A percentile compares a stretch with the other conserved stretches of the same genome.
These are phyloP conservation scores for Gossypium ekmanianum DNA, from an alignment of 345 rosid species.

Conservation along the genomic window DNA sequence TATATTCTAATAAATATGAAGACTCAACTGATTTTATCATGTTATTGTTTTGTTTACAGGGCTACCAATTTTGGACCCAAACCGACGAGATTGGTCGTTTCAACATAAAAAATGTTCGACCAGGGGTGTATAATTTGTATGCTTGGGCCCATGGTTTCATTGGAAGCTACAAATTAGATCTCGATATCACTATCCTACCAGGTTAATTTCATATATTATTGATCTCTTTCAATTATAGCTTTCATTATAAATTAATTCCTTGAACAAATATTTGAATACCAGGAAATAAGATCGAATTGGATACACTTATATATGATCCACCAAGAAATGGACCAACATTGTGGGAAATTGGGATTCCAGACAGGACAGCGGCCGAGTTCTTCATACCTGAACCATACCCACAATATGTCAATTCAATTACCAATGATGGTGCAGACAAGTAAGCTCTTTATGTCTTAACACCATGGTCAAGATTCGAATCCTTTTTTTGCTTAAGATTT, in stretches of 20 bases:
- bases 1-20: neutral
- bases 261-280: constrained; percentile 14
- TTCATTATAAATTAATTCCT: neutral
- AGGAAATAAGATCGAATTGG: constrained; percentile 48
- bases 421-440: constrained; percentile 31
- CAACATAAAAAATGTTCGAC: constrained; percentile 49
- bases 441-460: constrained; percentile 12
- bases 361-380: constrained; percentile 73
- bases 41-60: constrained; percentile 39
- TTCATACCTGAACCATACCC: constrained; percentile 62
- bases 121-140: constrained; percentile 58
- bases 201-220: constrained; percentile 30
- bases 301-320: constrained; percentile 47
- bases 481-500: neutral
- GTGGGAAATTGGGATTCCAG: constrained; percentile 85
- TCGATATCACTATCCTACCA: constrained; percentile 37
- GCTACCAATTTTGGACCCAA: constrained; percentile 81
- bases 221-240: neutral
- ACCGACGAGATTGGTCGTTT: constrained; percentile 55
- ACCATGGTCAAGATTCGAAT: neutral
- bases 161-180: constrained; percentile 55
- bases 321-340: constrained; percentile 75
- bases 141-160: constrained; percentile 68
- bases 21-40: neutral
- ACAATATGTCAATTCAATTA: constrained; percentile 38